A percentile compares a stretch with the other conserved stretches of the same genome.
These are phyloP conservation scores for Calonectria pseudoreteaudii DNA, from an alignment of 2,329 filamentous ascomycete species.

Conservation along the genomic window DNA sequence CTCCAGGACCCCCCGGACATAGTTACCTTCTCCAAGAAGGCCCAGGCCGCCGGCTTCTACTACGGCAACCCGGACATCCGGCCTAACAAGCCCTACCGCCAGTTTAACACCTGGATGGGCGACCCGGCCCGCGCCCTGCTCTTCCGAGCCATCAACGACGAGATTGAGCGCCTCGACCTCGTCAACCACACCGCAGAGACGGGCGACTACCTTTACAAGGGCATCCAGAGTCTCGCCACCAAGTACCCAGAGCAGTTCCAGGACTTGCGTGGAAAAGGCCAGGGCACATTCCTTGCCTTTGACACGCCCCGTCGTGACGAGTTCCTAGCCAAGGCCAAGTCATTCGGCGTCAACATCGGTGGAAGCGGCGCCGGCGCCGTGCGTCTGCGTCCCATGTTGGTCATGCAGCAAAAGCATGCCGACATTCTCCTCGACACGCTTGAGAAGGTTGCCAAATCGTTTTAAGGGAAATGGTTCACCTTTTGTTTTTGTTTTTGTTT, in stretches of 20 bases:
- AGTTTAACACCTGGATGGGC: conserved; percentile 99
- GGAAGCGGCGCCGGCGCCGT: conserved; percentile 83
- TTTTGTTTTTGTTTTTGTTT: too few relatives aligned
- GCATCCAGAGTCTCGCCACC: conserved; percentile 74
- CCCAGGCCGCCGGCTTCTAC: conserved; percentile 93
- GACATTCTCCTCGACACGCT: conserved; percentile 84
- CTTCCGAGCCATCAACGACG: conserved; percentile 86
- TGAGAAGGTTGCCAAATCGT: conserved; percentile 76
- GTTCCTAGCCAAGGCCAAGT: conserved; percentile 83
- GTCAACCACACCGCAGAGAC: conserved; percentile 82
- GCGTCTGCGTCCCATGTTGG: conserved; percentile 87
- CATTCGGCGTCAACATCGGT: conserved; percentile 86
- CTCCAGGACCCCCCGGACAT: conserved; percentile 85
- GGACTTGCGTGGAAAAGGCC: conserved; percentile 87
- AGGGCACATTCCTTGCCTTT: conserved; percentile 94
- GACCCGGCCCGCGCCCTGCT: conserved; percentile 87
- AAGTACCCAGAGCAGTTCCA: conserved; percentile 82
- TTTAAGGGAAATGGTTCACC: conserved; percentile 27
- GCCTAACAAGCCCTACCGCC: conserved; percentile 93
- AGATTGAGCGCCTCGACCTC: conserved; percentile 82
- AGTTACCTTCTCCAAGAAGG: conserved; percentile 96
- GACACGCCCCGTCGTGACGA: conserved; percentile 84
- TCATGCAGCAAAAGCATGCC: conserved; percentile 92
- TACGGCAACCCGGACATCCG: conserved; percentile 83
- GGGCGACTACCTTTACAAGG: conserved; percentile 81